phyloP scores from a whole-genome alignment of 345 rosid species.

The Arabis alpina region DNA sequence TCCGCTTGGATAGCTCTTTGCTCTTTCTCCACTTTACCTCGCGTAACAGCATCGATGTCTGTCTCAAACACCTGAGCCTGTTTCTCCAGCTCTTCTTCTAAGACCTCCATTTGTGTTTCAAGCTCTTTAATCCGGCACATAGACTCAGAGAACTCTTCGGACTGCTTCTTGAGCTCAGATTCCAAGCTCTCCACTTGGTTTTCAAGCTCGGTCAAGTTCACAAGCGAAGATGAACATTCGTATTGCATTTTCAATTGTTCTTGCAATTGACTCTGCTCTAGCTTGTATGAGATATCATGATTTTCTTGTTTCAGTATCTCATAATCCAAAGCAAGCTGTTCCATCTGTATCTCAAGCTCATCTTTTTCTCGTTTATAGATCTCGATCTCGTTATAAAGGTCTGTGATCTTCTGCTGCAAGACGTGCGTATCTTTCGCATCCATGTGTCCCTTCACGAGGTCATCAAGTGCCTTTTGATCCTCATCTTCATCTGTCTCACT shows the following conservation, averaged over 20 bases:
- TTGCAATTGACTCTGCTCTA: conserved; percentile 87
- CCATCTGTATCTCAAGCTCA: conserved; percentile 89
- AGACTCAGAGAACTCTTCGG: conserved; percentile 54
- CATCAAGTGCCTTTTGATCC: conserved; percentile 87
- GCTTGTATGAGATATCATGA: conserved; percentile 65
- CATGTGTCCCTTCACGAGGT: conserved; percentile 69
- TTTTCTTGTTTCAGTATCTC: conserved; percentile 94
- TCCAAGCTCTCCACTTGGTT: conserved; percentile 54
- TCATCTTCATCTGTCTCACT: conserved; percentile 70
- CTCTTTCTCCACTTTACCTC: conserved; percentile 73
- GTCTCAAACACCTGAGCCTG: conserved; percentile 59
- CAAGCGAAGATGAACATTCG: conserved; percentile 63
- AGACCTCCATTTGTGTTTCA: conserved; percentile 49
- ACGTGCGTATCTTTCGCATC: conserved; percentile 55
- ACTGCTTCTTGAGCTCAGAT: conserved; percentile 52
- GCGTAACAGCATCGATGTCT: conserved; percentile 63
- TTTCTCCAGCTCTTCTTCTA: conserved; percentile 79
- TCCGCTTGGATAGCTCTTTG: conserved; percentile 85
- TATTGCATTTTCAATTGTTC: conserved; percentile 77
- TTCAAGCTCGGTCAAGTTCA: conserved; percentile 57
- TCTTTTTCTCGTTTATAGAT: conserved; percentile 77
- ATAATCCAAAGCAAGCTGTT: conserved; percentile 94
- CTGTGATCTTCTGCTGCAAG: conserved; percentile 72
- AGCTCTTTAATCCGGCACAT: conserved; percentile 56
- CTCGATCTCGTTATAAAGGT: conserved; percentile 75